phyloP scores from a whole-genome alignment of 2,329 filamentous ascomycete genomes.

The Cercospora janseana region DNA sequence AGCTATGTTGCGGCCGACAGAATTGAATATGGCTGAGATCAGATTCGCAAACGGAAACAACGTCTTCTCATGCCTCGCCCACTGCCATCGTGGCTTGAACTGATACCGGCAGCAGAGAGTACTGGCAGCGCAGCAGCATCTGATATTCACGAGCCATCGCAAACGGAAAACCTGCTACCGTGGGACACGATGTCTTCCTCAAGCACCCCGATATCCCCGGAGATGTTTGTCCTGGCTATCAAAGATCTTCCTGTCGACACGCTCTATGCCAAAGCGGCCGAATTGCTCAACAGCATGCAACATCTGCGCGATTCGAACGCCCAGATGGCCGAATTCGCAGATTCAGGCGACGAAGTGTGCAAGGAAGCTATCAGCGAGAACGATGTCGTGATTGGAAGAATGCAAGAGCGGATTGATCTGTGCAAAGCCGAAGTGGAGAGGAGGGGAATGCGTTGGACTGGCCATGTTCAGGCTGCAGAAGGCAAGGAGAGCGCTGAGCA shows the following conservation, averaged over 20 bases:
- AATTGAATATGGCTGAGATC: too few species aligned
- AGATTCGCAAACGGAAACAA: background rate
- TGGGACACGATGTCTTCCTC: constrained; percentile 22
- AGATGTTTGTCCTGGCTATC: constrained; percentile 55
- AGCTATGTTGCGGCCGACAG: too few species aligned
- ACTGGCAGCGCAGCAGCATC: constrained; percentile 2
- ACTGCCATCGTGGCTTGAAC: constrained; percentile 20
- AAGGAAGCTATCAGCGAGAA: constrained; percentile 73
- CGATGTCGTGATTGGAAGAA: constrained; percentile 64
- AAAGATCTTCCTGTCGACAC: constrained; percentile 63
- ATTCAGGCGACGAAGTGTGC: constrained; percentile 65
- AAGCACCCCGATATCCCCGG: constrained; percentile 32
- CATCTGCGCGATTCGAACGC: constrained; percentile 73
- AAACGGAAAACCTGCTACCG: constrained; percentile 19
- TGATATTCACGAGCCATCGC: constrained; percentile 11
- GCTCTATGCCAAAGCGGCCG: constrained; percentile 71
- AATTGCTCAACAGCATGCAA: constrained; percentile 70
- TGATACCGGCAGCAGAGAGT: constrained; percentile 10
- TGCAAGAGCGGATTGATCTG: constrained; percentile 64
- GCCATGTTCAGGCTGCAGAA: constrained; percentile 19
- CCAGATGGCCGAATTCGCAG: constrained; percentile 67
- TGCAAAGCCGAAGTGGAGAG: constrained; percentile 65
- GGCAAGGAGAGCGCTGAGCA: constrained; percentile 24
- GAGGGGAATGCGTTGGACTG: constrained; percentile 55
- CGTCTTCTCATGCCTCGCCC: constrained; percentile 15